Conservation (phyloP, 116 monocot species). For the Phalaenopsis hybrid region DNA sequence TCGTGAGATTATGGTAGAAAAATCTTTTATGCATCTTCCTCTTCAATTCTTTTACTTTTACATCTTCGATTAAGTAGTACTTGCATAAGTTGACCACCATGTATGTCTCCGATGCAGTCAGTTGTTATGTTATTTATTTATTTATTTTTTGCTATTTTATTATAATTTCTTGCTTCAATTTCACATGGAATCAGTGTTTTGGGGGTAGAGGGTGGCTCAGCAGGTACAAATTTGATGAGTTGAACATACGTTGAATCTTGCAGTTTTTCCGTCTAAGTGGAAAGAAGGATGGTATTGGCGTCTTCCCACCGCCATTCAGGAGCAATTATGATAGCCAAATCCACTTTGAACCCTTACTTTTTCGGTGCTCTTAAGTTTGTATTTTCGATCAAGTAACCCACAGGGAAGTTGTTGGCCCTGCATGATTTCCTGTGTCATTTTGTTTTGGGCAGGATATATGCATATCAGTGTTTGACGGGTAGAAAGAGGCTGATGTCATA, state of each 20-base stretch:
- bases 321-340: too few species aligned
- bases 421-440: too few species aligned
- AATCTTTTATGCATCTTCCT: not conserved
- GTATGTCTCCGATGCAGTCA: not conserved
- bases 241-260: not conserved
- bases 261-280: not conserved
- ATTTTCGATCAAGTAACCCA: too few species aligned
- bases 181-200: not conserved
- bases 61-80: not conserved
- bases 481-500: too few species aligned
- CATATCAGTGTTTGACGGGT: too few species aligned
- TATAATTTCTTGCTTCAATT: not conserved
- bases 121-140: not conserved
- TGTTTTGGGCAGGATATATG: too few species aligned
- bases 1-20: conserved; percentile 87
- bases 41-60: not conserved
- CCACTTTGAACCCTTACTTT: too few species aligned
- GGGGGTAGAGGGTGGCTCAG: not conserved
- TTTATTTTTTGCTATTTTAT: not conserved
- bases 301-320: too few species aligned
- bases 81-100: not conserved
- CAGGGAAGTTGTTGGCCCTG: too few species aligned
- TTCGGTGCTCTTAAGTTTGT: too few species aligned
- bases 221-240: not conserved
- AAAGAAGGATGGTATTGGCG: not conserved